Evolutionary conservation across 352 stramenopile genomes (phyloP), one percentile per base, ranked within the genome.

Genomic region (Aphanomyces stellatus): DNA sequence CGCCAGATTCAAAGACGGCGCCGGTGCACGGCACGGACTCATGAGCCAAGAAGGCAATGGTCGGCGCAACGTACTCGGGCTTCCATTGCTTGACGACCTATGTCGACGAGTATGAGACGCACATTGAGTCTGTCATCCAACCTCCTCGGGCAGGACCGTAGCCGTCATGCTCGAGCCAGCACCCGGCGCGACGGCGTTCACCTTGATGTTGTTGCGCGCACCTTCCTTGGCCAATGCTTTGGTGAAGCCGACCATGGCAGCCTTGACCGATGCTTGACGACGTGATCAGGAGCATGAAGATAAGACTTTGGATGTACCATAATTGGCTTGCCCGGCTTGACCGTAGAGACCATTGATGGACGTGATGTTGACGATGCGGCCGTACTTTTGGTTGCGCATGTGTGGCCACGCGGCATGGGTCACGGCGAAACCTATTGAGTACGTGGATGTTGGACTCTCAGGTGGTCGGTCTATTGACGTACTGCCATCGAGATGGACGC

Each of bases 181-280:
- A 22, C 86, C 85, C 3, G 89, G 88, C 3, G 87, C 82, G 8
- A 96, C 86, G 41, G 90, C 81, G 79, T 96, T 96, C 55, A 93
- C 84, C 72, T 91, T 88, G 73, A 96, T 94, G 76, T 94, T 94
- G 25, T 74, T 67, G 41, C 76, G 73, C 34, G 73, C 82, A 56
- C 88, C 89, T 70, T 96, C 89, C 72, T 91, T 83, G 35, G 88
- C 88, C 35, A 98, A 75, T 53, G 96, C 87, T 72, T 96, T 92
- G 63, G 88, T 95, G 62, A 98, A 88, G 42, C 93, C 93, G 43
- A 97, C 88, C 73, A 98, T 91, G 3, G 88, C 93, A 17, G 95
- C 71, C 81, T 98, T 98, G 51, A 80, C 78, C 19, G 83, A 78
- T 66, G 79, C 87, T 67, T 42, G 33, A 27, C 2, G n/a, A 33